Conservation (phyloP, 495 filamentous ascomycete genomes). For the Evernia prunastri region DNA sequence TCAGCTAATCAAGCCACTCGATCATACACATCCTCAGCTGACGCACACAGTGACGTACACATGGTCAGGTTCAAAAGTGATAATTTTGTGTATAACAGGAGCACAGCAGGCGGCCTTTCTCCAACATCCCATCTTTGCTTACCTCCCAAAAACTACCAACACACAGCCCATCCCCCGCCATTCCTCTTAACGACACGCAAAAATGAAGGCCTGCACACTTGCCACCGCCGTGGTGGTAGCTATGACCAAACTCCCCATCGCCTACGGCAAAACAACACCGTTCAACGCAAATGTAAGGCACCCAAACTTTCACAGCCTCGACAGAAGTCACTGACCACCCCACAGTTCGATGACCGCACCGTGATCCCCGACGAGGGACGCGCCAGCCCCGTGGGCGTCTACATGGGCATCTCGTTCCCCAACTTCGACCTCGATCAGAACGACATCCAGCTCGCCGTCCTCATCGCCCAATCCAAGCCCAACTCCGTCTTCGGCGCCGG, state of each 20-base stretch:
- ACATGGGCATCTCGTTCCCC: background rate
- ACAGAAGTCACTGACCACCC: background rate
- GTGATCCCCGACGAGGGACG: conserved; percentile 3
- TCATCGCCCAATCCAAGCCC: background rate
- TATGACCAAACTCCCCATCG: background rate
- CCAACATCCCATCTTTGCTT: no score
- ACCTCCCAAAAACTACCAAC: no score
- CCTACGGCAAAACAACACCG: background rate
- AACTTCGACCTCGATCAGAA: conserved; percentile 3
- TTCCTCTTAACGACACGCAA: no score
- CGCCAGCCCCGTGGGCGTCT: conserved; percentile 4
- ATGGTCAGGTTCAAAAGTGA: no score
- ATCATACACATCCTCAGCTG: no score
- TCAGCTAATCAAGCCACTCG: no score
- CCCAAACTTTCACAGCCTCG: background rate
- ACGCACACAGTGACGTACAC: no score
- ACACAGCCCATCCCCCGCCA: no score
- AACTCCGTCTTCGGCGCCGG: conserved; percentile 7
- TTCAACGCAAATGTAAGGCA: conserved; percentile 12
- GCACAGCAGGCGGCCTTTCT: no score
- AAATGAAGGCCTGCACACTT: no score
- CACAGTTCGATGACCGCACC: background rate
- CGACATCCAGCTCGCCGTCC: background rate
- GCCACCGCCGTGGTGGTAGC: background rate
- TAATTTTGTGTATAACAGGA: no score